These are phyloP conservation scores for Epicoccum nigrum DNA, from an alignment of 2,329 filamentous ascomycete species.

Conservation along the genomic window DNA sequence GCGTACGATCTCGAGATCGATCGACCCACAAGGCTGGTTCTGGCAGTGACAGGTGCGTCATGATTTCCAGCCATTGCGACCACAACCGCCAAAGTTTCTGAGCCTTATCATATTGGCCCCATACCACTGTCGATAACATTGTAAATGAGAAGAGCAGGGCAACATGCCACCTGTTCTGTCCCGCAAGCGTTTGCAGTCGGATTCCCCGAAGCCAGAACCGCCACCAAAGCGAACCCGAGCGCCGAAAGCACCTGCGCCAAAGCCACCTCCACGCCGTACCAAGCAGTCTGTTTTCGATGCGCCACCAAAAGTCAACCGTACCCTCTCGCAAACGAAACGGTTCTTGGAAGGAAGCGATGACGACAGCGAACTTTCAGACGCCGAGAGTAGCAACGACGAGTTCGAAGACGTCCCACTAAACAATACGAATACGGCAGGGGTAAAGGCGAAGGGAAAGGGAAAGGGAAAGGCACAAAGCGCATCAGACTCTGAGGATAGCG, in stretches of 20 bases:
- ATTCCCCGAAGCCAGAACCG: constrained; percentile 52
- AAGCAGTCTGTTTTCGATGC: constrained; percentile 53
- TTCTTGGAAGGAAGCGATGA: constrained; percentile 51
- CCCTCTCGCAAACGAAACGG: constrained; percentile 42
- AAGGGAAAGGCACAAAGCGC: constrained; percentile 46
- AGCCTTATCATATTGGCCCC: background rate
- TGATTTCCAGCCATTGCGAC: constrained; percentile 22
- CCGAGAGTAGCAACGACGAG: constrained; percentile 53
- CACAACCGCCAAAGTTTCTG: background rate
- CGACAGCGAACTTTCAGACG: constrained; percentile 49
- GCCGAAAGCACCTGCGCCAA: constrained; percentile 22
- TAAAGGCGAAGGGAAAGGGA: constrained; percentile 37
- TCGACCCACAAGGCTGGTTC: constrained; percentile 28
- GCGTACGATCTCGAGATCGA: constrained; percentile 21
- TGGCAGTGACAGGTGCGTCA: constrained; percentile 31
- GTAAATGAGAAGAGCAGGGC: background rate
- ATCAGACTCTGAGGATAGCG: constrained; percentile 44
- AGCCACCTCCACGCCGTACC: constrained; percentile 25
- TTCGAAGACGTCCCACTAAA: constrained; percentile 55
- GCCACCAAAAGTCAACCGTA: constrained; percentile 41
- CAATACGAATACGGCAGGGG: constrained; percentile 21
- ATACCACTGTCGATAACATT: background rate
- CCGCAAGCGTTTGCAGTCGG: constrained; percentile 66
- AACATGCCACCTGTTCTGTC: constrained; percentile 72
- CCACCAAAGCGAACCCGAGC: constrained; percentile 33